A percentile compares a stretch with the other conserved stretches of the same genome.
These are phyloP conservation scores for Solanum rostratum DNA, from an alignment of 257 asterid species.

Conservation along the genomic window DNA sequence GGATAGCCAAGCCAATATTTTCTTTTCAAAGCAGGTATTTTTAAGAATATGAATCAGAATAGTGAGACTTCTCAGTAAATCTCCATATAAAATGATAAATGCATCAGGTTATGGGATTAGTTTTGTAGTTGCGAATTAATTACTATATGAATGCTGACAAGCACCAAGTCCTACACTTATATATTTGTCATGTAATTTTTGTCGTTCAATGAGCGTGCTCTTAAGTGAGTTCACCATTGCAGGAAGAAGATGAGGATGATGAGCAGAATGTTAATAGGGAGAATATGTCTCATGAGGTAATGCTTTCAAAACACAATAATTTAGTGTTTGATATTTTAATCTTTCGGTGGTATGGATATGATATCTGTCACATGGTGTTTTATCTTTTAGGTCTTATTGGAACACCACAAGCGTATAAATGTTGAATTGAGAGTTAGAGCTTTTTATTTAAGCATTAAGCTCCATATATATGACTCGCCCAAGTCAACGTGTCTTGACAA, in stretches of 20 bases:
- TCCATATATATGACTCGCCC: not conserved
- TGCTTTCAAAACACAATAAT: not conserved
- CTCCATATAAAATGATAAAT: no score
- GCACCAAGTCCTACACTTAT: not conserved
- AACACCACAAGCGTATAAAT: not conserved
- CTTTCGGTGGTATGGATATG: not conserved
- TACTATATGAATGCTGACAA: no score
- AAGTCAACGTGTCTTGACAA: not conserved
- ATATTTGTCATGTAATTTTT: not conserved
- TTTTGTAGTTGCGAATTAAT: no score
- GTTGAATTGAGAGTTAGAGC: not conserved
- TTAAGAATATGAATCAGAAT: not conserved
- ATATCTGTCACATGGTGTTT: not conserved
- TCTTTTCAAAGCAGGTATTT: not conserved
- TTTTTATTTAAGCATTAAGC: not conserved
- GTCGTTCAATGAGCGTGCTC: not conserved
- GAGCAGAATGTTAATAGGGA: not conserved
- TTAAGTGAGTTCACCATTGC: not conserved
- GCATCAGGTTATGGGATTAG: no score
- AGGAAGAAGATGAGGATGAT: not conserved
- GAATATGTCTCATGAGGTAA: not conserved
- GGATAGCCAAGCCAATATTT: no score
- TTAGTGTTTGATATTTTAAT: not conserved
- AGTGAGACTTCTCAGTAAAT: not conserved
- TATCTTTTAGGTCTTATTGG: not conserved